Base-by-base conservation (phyloP, 352 stramenopile genomes). In the Pythium pectinolyticum region DNA sequence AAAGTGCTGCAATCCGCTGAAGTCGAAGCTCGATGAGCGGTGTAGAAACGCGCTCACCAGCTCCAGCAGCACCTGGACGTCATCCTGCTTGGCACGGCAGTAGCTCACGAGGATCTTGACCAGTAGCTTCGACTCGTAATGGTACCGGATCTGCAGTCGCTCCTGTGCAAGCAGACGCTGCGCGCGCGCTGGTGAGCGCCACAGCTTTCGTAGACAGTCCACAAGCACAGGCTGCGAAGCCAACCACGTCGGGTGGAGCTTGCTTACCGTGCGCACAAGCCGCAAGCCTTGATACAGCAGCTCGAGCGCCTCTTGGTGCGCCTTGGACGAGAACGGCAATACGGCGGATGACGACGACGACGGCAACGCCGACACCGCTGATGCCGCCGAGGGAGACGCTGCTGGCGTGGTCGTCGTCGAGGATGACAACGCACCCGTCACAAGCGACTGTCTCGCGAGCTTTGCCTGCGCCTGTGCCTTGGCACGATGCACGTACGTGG, bases 51-150 rank as follows among this genome's bases (percentile, higher is more conserved):
- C 92, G 1, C 83, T 84, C 8, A 99, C 78, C 73, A 99, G 87
- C 40, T 99, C 97, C 62, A 99, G 89, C 39, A 99, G 75, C 39
- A 99, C 82, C 73, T 98, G 94, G 3, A 98, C 89, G 64, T 99
- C 95, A 25, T 96, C 84, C n/a, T 88, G 87, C 68, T 97, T 95
- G 3, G 77, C 76, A 57, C 89, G 84, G 48, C 92, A 96, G 78
- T 98, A 99, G 31, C 82, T 83, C 20, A 99, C 90, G 40, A 99
- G 77, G 69, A 97, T 97, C 66, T 97, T 97, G 30, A 97, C 87
- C 32, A 99, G 70, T 54, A 97, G 60, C 49, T 97, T 96, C 2
- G 94, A 98, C 77, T 99, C 97, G n/a, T 89, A 77, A 41, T 98
- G 92, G 72, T 97, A 98, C 47, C 95, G 88, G 52, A 95, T 95